A percentile compares a stretch with the other conserved stretches of the same genome.
Conservation (phyloP, 2,329 filamentous ascomycete genomes). For the Sporothrix globosa region DNA sequence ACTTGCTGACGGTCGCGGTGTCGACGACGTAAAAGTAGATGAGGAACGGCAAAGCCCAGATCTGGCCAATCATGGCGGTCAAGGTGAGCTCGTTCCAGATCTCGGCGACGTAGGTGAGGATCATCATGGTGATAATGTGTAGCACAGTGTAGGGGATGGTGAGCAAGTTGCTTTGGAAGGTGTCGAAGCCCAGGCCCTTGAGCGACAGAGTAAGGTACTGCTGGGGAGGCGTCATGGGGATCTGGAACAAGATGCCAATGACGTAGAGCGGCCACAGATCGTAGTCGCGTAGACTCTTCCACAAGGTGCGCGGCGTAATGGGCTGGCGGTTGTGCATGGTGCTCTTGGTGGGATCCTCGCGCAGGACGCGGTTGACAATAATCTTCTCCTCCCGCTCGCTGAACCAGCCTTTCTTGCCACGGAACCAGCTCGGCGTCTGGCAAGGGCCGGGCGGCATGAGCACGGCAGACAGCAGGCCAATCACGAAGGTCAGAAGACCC, state of each 20-base stretch:
- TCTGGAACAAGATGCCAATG: constrained; percentile 57
- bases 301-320: constrained; percentile 55
- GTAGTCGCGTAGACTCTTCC: constrained; percentile 52
- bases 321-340: constrained; percentile 64
- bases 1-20: constrained; percentile 46
- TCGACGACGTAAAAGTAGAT: constrained; percentile 53
- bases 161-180: constrained; percentile 65
- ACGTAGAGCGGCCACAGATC: constrained; percentile 53
- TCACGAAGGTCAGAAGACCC: constrained; percentile 49
- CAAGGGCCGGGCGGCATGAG: constrained; percentile 58
- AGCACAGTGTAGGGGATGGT: constrained; percentile 57
- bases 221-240: constrained; percentile 53
- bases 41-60: constrained; percentile 65
- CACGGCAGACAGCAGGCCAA: constrained; percentile 58
- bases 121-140: constrained; percentile 46
- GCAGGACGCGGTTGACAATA: constrained; percentile 60
- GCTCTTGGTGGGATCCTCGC: constrained; percentile 64
- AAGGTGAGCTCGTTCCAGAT: constrained; percentile 55
- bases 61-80: constrained; percentile 52
- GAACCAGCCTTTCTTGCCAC: constrained; percentile 62
- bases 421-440: constrained; percentile 59
- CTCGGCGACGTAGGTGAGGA: constrained; percentile 48
- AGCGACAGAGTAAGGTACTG: constrained; percentile 64
- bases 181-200: constrained; percentile 59
- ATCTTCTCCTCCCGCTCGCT: constrained; percentile 61